phyloP scores from a whole-genome alignment of 495 filamentous ascomycete species.

The Penicillium waksmanii region DNA sequence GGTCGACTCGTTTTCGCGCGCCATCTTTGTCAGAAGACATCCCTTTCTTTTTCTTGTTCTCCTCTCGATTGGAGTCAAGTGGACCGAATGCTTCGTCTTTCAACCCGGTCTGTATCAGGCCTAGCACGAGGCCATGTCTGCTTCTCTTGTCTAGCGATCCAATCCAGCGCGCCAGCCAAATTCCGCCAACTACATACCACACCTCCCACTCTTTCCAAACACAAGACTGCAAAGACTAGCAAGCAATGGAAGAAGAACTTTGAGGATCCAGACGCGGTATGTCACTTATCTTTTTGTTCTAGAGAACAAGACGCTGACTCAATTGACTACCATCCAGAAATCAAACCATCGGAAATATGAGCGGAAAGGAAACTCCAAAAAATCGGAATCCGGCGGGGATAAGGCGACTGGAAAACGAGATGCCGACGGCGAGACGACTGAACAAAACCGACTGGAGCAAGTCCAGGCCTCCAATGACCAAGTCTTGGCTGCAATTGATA shows the following conservation, averaged over 20 bases:
- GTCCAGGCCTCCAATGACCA: background rate
- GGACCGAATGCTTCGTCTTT: constrained; percentile 47
- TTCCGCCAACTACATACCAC: constrained; percentile 36
- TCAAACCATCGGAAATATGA: background rate
- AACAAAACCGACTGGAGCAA: background rate
- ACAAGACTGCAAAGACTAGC: constrained; percentile 1
- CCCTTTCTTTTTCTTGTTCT: constrained; percentile 6
- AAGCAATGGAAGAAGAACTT: background rate
- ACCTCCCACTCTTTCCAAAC: constrained; percentile 16
- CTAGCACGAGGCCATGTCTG: constrained; percentile 43
- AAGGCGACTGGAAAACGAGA: background rate
- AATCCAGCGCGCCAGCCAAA: constrained; percentile 26
- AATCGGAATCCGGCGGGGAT: background rate
- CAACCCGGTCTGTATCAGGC: constrained; percentile 46
- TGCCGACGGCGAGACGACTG: background rate
- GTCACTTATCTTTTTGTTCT: background rate
- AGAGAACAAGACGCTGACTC: background rate
- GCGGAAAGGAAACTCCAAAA: background rate
- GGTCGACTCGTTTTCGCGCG: background rate
- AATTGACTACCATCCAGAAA: background rate
- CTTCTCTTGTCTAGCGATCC: constrained; percentile 39
- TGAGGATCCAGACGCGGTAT: background rate
- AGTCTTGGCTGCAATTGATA: background rate
- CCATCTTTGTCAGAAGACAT: background rate
- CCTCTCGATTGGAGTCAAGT: constrained; percentile 5